Evolutionary conservation across 2,329 filamentous ascomycete species (phyloP), one percentile per base, ranked within the genome.

Genomic region (Sclerotinia subarctica): DNA sequence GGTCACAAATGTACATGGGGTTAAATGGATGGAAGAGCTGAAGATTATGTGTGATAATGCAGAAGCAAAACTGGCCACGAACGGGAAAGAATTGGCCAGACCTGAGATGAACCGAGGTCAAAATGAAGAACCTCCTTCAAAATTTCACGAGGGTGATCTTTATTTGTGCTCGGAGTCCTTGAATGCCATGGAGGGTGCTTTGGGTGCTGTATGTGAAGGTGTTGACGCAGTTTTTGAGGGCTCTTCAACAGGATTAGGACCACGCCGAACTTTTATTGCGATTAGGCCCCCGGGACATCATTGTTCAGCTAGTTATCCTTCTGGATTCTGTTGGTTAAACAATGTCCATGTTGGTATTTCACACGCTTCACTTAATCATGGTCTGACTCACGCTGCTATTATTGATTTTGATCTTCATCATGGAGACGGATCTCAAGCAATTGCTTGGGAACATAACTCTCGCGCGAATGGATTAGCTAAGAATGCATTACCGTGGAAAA

Each of bases 261-360:
- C 90, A 29, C 88, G 85, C 57, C 88, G 93, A 67, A 93, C 94
- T 0, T 99, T 99, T 78, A 93, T 98, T 62, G 94, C 91, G 38
- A 91, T 98, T 62, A 88, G 95, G 44, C 95, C 95, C 5, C 95
- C 95, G 0, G 95, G 95, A 0, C 95, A 99, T 77, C 95, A 99
- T 77, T 99, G 95, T 79, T 97, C 94, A 2, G 88, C 92, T 5
- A 87, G 90, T 62, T 90, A 90, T 74, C 95, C 95, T 0, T 97
- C 94, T 2, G 95, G 95, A 0, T 99, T 99, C 77, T 99, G 95
- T 81, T 99, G 95, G 94, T 81, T 99, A 63, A 99, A 99, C 79
- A 99, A 99, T 77, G 93, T 99, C 0, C 94, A 98, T 76, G 92
- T 99, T 29, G 95, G 94, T 0, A 97, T 99, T 72, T 91, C 96